Evolutionary conservation across 768 basidiomycete genomes (phyloP), one percentile per base, ranked within the genome.

Genomic region (Rhodosporidiobolus sp.): DNA sequence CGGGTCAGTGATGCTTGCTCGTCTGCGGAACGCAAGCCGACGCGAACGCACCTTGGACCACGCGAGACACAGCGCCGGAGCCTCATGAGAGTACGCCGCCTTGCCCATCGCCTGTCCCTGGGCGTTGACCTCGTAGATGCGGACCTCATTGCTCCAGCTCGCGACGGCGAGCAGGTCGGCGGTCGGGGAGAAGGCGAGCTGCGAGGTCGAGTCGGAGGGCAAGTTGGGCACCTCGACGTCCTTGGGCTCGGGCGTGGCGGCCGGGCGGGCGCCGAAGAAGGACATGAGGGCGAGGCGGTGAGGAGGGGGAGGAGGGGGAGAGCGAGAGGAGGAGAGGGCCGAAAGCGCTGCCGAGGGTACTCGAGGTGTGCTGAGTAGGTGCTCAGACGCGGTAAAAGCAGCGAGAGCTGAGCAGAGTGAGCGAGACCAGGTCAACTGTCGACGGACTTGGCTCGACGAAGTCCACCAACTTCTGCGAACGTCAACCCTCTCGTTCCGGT

Each of bases 91-190:
- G 80, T 93, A 95, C 87, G 91, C 89, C 0, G 93, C 93, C 82
- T 92, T 93, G 26, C 91, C 90, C 80, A 91, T 88, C 3, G 90
- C 89, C 30, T 91, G 90, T 20, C 83, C 83, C 30, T 85, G 85
- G 35, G 87, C 84, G 43, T 88, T 88, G 65, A 97, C 89, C 83
- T 95, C 92, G 81, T 98, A 98, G 56, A 97, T 85, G 81, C 87
- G 54, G 76, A 93, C 94, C 81, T 91, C 91, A 79, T 92, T 94
- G 79, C 91, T 90, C 95, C 95, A 98, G 76, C 89, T 90, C 65
- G 88, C 93, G 20, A 94, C 94, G 16, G 94, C 93, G 34, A 98
- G 85, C 79, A 91, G 90, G 79, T 95, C 92, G 16, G 90, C 90
- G 26, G 87, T 88, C 11, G 89, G 86, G 0, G 91, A 93, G 83